A percentile compares a stretch with the other conserved stretches of the same genome.
These are phyloP conservation scores for Artemisia tridentata DNA, from an alignment of 129 eudicot genomes.

Conservation along the genomic window DNA sequence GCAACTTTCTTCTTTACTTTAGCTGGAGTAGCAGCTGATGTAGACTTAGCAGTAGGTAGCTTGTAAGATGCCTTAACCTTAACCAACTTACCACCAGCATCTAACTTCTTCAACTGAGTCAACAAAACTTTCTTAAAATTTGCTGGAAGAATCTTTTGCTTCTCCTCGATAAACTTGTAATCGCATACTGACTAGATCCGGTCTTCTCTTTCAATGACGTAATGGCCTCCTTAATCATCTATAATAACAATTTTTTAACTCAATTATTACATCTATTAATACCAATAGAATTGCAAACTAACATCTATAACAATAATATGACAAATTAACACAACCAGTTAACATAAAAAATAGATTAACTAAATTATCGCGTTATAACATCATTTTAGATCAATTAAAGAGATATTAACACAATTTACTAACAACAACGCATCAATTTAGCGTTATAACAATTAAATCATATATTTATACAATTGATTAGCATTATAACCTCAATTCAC, in stretches of 20 bases:
- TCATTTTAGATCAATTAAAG: too few species aligned
- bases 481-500: too few species aligned
- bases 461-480: too few species aligned
- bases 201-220: slow-evolving; percentile 69
- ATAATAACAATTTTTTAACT: background rate
- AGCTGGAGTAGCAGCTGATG: too few species aligned
- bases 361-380: too few species aligned
- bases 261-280: background rate
- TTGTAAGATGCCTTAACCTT: slow-evolving; percentile 57
- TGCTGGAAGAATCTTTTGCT: slow-evolving; percentile 52
- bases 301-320: slow-evolving; percentile 6
- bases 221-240: too few species aligned
- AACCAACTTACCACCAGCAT: slow-evolving; percentile 45
- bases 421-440: too few species aligned
- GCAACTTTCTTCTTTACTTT: slow-evolving; percentile 12
- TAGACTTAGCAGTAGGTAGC: slow-evolving; percentile 24
- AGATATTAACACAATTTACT: background rate
- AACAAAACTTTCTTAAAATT: slow-evolving; percentile 54
- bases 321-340: background rate
- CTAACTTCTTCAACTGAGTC: slow-evolving; percentile 55
- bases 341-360: too few species aligned
- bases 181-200: slow-evolving; percentile 81
- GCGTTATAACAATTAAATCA: too few species aligned
- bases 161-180: slow-evolving; percentile 57
- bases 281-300: background rate